Evolutionary conservation across 2,329 filamentous ascomycete species (phyloP).

Genomic region (Alternaria hordeiaustralica): DNA sequence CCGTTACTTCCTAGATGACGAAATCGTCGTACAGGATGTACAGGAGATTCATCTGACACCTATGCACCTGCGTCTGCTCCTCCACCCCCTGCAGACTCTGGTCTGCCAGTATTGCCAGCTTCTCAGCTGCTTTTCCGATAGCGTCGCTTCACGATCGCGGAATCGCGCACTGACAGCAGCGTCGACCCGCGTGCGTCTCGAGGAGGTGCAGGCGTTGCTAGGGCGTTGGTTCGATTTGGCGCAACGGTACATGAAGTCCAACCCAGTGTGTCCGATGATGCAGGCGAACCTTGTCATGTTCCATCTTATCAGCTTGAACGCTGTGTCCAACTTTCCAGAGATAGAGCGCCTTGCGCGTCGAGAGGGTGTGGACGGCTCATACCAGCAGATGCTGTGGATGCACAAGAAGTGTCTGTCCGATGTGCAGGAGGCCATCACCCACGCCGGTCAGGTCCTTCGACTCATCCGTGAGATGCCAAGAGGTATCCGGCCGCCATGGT

Average conservation of each 20-base stretch:
- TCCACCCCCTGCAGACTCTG: slow-evolving; percentile 71
- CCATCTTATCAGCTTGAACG: slow-evolving; percentile 73
- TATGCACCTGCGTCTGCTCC: slow-evolving; percentile 68
- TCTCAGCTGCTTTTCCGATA: slow-evolving; percentile 69
- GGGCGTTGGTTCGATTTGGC: slow-evolving; percentile 73
- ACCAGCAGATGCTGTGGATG: slow-evolving; percentile 61
- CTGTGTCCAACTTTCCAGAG: slow-evolving; percentile 70
- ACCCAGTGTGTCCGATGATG: slow-evolving; percentile 65
- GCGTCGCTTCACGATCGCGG: slow-evolving; percentile 54
- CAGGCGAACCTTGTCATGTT: slow-evolving; percentile 72
- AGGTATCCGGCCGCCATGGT: slow-evolving; percentile 71
- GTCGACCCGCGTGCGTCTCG: slow-evolving; percentile 66
- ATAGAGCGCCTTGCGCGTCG: slow-evolving; percentile 71
- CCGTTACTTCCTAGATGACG: slow-evolving; percentile 71
- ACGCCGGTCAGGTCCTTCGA: slow-evolving; percentile 71
- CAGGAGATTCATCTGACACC: slow-evolving; percentile 59
- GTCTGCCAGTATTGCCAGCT: slow-evolving; percentile 70
- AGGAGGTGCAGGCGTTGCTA: slow-evolving; percentile 69
- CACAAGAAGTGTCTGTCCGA: slow-evolving; percentile 70
- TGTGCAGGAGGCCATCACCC: slow-evolving; percentile 68
- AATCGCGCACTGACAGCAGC: slow-evolving; percentile 63
- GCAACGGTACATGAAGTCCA: slow-evolving; percentile 61
- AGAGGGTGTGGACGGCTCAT: slow-evolving; percentile 63
- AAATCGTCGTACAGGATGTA: slow-evolving; percentile 57
- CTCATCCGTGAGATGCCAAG: slow-evolving; percentile 66